Conservation (phyloP, 2,329 filamentous ascomycete species). For the Pseudogymnoascus sp. region DNA sequence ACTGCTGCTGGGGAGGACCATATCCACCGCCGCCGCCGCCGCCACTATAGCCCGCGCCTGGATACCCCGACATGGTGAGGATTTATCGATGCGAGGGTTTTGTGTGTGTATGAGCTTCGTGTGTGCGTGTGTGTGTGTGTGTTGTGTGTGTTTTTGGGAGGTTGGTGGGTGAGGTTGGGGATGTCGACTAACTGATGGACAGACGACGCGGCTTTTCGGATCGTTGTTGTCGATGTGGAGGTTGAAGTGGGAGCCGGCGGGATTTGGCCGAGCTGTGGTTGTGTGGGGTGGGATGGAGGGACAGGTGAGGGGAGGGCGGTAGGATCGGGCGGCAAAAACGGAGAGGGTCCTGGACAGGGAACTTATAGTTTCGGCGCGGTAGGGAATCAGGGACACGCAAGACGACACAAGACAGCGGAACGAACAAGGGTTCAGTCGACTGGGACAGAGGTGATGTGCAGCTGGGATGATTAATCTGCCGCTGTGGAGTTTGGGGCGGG, state of each 20-base stretch:
- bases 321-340: neutral
- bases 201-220: neutral
- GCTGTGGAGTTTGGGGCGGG: neutral
- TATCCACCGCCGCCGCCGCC: slow-evolving; percentile 39
- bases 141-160: neutral
- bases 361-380: neutral
- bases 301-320: neutral
- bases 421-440: neutral
- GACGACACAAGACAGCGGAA: neutral
- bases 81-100: neutral
- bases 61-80: slow-evolving; percentile 56
- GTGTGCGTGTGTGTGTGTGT: too few species aligned
- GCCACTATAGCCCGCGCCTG: slow-evolving; percentile 43
- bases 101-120: neutral
- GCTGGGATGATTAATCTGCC: neutral
- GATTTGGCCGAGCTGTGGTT: neutral
- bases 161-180: neutral
- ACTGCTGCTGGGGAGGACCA: slow-evolving; percentile 37
- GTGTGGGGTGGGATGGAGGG: neutral
- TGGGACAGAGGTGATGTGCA: neutral
- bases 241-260: neutral
- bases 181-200: neutral
- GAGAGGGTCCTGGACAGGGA: neutral
- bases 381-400: neutral
- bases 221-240: neutral